Evolutionary conservation across 352 stramenopile genomes (phyloP).

Genomic region (Phytophthora quininea): DNA sequence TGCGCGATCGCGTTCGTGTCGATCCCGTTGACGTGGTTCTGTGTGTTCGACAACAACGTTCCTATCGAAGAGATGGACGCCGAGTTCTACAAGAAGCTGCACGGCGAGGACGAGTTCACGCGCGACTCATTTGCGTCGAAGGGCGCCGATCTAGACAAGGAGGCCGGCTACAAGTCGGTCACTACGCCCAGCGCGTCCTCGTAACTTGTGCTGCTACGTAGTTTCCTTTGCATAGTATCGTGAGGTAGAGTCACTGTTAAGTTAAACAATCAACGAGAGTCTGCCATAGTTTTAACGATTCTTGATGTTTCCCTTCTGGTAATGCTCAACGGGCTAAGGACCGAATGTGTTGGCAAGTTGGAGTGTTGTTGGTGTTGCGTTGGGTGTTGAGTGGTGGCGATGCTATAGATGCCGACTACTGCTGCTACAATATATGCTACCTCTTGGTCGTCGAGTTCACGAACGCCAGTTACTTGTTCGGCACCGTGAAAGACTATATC

Average conservation of each 20-base stretch:
- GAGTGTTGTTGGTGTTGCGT: too few relatives aligned
- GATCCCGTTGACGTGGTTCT: conserved; percentile 59
- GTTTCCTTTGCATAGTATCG: background rate
- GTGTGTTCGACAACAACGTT: conserved; percentile 54
- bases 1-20: conserved; percentile 63
- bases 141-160: conserved; percentile 18
- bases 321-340: too few relatives aligned
- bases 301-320: background rate
- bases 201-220: background rate
- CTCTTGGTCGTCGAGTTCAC: too few relatives aligned
- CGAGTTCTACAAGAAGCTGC: conserved; percentile 43
- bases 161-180: conserved; percentile 4
- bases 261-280: background rate
- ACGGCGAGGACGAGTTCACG: conserved; percentile 26
- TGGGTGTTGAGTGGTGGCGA: too few relatives aligned
- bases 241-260: background rate
- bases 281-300: background rate
- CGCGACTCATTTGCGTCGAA: conserved; percentile 21
- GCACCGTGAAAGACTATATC: too few relatives aligned
- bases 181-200: background rate
- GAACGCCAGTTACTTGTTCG: too few relatives aligned
- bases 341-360: too few relatives aligned
- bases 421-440: too few relatives aligned
- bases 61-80: conserved; percentile 47
- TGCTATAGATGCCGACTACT: too few relatives aligned